Conservation (phyloP, 75 land plant genomes). For the Sequoiadendron giganteum region DNA sequence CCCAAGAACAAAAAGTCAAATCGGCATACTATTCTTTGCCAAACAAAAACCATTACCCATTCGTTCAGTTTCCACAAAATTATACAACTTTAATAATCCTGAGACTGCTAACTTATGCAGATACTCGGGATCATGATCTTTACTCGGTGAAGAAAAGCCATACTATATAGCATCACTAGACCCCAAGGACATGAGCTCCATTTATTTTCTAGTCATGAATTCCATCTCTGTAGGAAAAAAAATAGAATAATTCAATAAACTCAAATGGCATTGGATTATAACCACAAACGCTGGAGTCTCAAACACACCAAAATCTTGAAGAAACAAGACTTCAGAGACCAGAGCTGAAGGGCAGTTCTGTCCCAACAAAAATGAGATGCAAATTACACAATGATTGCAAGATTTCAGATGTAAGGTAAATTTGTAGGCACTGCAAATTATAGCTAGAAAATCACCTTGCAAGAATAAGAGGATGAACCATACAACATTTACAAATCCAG, state of each 20-base stretch:
- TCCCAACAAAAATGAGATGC: background rate
- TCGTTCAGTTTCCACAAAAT: background rate
- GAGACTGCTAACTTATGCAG: background rate
- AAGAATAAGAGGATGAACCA: background rate
- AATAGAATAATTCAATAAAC: background rate
- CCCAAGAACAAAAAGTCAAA: background rate
- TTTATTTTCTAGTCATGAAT: background rate
- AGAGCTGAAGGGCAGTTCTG: background rate
- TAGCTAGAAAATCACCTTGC: background rate
- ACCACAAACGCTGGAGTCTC: background rate
- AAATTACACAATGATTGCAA: background rate
- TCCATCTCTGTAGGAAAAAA: background rate
- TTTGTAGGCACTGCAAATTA: background rate
- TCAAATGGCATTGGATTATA: background rate
- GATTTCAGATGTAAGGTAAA: background rate
- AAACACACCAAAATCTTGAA: background rate
- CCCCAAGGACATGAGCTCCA: background rate
- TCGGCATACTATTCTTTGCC: background rate
- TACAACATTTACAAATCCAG: background rate
- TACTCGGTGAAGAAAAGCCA: background rate
- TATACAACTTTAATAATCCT: background rate
- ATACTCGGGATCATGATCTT: background rate
- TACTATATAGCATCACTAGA: background rate
- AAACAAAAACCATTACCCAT: background rate
- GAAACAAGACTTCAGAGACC: background rate